These are phyloP conservation scores for Phialocephala subalpina DNA, from an alignment of 2,329 filamentous ascomycete genomes.

Conservation along the genomic window DNA sequence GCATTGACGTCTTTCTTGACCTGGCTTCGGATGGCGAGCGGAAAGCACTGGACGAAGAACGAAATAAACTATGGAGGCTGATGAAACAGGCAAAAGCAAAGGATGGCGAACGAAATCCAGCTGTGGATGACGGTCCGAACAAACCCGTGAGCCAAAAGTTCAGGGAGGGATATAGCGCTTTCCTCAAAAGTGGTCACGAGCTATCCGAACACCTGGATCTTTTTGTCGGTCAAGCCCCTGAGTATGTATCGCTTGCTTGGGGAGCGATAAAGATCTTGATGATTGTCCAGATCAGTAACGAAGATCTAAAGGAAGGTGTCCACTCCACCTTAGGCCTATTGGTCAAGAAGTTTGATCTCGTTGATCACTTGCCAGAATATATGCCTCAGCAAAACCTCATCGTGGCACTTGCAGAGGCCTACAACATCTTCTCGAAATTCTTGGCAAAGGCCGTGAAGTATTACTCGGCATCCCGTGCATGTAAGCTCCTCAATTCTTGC, in stretches of 20 bases:
- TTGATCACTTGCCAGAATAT: slow-evolving; percentile 6
- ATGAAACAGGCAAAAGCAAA: background rate
- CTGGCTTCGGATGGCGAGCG: background rate
- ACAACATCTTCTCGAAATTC: background rate
- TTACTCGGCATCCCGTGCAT: background rate
- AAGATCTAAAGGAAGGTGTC: background rate
- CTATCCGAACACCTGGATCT: slow-evolving; percentile 1
- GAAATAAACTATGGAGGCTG: background rate
- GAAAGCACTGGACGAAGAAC: background rate
- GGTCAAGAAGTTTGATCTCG: background rate
- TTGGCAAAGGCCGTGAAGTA: slow-evolving; percentile 1
- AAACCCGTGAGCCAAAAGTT: background rate
- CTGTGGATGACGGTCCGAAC: background rate
- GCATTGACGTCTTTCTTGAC: background rate
- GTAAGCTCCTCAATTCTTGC: background rate
- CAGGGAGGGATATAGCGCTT: background rate
- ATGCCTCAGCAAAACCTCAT: background rate
- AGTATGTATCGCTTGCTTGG: slow-evolving; percentile 1
- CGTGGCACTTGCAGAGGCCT: background rate
- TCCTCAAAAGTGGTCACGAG: background rate
- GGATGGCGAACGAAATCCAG: background rate
- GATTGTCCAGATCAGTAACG: background rate
- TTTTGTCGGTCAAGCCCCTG: background rate
- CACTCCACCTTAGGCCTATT: background rate
- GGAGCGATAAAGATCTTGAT: slow-evolving; percentile 1